Conservation (phyloP, 495 filamentous ascomycete species). For the Lophiotrema nucula region DNA sequence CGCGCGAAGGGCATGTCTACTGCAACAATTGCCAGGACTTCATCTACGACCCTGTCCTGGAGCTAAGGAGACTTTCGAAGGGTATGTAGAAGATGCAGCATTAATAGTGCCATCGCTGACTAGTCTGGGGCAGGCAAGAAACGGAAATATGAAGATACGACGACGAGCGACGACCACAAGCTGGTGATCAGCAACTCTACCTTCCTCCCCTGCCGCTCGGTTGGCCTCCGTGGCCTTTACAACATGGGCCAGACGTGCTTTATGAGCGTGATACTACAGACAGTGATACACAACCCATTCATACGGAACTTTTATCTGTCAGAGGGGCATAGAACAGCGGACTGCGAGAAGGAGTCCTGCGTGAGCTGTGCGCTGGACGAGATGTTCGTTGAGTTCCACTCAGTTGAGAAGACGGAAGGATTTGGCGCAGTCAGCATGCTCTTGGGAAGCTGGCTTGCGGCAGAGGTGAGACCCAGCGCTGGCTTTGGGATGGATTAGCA, state of each 20-base stretch:
- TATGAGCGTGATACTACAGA: slow-evolving; percentile 86
- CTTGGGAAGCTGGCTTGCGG: slow-evolving; percentile 72
- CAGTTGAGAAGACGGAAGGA: slow-evolving; percentile 73
- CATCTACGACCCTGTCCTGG: slow-evolving; percentile 81
- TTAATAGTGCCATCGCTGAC: too few relatives aligned
- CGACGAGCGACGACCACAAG: slow-evolving; percentile 56
- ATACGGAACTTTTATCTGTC: slow-evolving; percentile 82
- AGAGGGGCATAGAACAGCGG: slow-evolving; percentile 71
- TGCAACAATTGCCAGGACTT: slow-evolving; percentile 84
- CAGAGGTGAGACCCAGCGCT: slow-evolving; percentile 46
- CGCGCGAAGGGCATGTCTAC: slow-evolving; percentile 69
- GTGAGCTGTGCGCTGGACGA: slow-evolving; percentile 86
- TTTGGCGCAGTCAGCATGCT: slow-evolving; percentile 82
- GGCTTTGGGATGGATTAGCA: background rate
- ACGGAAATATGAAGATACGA: slow-evolving; percentile 61
- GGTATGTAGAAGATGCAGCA: too few relatives aligned
- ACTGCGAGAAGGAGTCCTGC: slow-evolving; percentile 67
- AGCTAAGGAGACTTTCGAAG: slow-evolving; percentile 64
- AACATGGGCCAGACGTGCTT: slow-evolving; percentile 95
- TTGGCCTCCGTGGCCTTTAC: slow-evolving; percentile 79
- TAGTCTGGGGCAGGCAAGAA: slow-evolving; percentile 43
- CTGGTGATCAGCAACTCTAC: slow-evolving; percentile 61
- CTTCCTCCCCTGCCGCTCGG: slow-evolving; percentile 65
- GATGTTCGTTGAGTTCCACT: slow-evolving; percentile 88
- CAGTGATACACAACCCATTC: slow-evolving; percentile 82